Base-by-base conservation (phyloP, 202 grass and related monocot genomes). In the Cymbopogon flexuosus region DNA sequence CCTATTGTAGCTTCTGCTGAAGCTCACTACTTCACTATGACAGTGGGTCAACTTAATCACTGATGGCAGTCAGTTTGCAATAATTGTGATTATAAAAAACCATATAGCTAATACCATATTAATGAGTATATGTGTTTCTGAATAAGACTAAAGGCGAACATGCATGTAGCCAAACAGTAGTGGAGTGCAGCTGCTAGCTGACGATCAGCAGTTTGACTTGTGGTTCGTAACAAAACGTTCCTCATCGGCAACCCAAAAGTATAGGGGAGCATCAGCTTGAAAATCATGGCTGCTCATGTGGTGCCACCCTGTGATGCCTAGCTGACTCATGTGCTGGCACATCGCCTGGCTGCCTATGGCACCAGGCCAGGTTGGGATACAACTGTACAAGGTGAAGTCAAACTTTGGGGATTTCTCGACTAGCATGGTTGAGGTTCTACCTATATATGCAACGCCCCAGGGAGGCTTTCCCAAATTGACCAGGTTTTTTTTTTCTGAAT, bases 11-110 rank as follows among this genome's bases (percentile, higher is more conserved):
- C 27, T 10, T 36, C 16, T 29, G 13, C 39, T 46, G 1, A 79
- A 43, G 63, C 73, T 62, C 15, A 65, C 46, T 49, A 62, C 34
- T 5, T 43, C 23, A 21, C 59, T 63, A 14, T 8, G 15, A 23
- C 30, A 54, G 8, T 69, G 10, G 29, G 22, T 45, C 15, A 23
- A 49, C 75, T 67, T 33, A 23, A 23, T 29, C 35, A 57, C 11
- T 47, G n/a, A 31, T 46, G 49, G 63, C 18, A 70, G 51, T 52
- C 61, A 84, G 64, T 68, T 84, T 59, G 39, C 35, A 8, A 77
- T 8, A 59, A 40, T 61, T 3, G 3, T 23, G 11, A 69, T 37
- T 36, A 69, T n/a, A 37, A 62, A 75, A 11, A 31, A 5, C 6
- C 2, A 22, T n/a, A 52, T 21, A 67, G 7, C 29, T 27, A 45